Evolutionary conservation across 2,329 filamentous ascomycete genomes (phyloP).

Genomic region (Cercospora citrullina): DNA sequence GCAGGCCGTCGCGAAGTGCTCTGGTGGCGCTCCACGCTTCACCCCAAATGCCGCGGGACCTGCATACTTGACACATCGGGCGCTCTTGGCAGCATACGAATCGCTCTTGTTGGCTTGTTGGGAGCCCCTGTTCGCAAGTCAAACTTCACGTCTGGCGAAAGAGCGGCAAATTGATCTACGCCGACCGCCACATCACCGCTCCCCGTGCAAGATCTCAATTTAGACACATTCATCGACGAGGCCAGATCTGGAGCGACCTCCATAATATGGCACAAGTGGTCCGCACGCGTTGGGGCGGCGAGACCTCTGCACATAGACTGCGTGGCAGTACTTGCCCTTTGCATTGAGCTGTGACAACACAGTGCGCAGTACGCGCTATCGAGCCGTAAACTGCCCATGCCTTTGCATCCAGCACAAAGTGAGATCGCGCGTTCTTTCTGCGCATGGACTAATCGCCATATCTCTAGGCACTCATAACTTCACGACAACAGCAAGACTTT

Average conservation of each 20-base stretch:
- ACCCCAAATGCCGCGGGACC: neutral
- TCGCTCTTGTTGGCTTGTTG: neutral
- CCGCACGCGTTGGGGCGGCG: neutral
- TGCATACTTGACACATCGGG: conserved; percentile 6
- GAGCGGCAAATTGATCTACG: neutral
- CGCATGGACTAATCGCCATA: neutral
- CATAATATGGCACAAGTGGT: neutral
- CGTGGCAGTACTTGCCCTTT: neutral
- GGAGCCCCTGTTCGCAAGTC: neutral
- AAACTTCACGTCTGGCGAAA: neutral
- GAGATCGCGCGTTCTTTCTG: neutral
- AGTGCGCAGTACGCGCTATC: neutral
- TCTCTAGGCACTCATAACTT: neutral
- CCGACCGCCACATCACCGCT: neutral
- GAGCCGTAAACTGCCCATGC: neutral
- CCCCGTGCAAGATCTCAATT: neutral
- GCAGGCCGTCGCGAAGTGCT: neutral
- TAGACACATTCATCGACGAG: neutral
- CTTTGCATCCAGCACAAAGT: neutral
- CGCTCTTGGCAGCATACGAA: neutral
- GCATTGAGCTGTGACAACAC: neutral
- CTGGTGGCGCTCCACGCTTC: neutral
- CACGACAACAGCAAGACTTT: neutral
- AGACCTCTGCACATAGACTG: neutral
- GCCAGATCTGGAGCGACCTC: neutral